phyloP scores from a whole-genome alignment of 345 rosid species.

The Ceriops decandra region DNA sequence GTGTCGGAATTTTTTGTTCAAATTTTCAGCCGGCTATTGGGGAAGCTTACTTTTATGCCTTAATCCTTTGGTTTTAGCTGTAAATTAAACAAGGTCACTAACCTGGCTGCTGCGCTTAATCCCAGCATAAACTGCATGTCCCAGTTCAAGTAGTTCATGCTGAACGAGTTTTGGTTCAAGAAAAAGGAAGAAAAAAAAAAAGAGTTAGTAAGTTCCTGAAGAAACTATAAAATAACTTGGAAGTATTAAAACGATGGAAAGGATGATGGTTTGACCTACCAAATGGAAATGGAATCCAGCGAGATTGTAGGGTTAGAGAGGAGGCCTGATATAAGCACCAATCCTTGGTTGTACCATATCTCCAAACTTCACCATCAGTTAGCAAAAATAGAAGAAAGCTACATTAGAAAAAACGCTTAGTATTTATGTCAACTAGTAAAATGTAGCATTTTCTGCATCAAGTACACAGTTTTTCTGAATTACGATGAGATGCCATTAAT shows the following conservation, averaged over 20 bases:
- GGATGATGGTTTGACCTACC: slow-evolving; percentile 38
- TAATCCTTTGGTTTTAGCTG: no score
- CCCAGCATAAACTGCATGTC: slow-evolving; percentile 92
- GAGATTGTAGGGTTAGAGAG: slow-evolving; percentile 71
- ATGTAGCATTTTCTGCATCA: no score
- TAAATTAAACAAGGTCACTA: slow-evolving; percentile 1
- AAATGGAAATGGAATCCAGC: slow-evolving; percentile 77
- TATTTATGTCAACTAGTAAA: no score
- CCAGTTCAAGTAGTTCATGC: slow-evolving; percentile 86
- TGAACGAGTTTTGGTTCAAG: slow-evolving; percentile 21
- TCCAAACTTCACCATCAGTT: slow-evolving; percentile 55
- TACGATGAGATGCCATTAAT: no score
- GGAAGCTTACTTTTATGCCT: no score
- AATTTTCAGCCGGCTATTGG: no score
- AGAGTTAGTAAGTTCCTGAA: background rate
- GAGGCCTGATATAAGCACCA: slow-evolving; percentile 82
- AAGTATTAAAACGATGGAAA: background rate
- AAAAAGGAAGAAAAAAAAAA: background rate
- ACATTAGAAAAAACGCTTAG: no score
- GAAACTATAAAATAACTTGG: no score
- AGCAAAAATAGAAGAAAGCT: no score
- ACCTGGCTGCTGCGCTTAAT: slow-evolving; percentile 78
- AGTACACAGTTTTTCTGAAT: no score
- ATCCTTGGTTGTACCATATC: slow-evolving; percentile 95
- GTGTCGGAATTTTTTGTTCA: no score